phyloP scores from a whole-genome alignment of 169 alveolate species.

The Plasmodium inui region DNA sequence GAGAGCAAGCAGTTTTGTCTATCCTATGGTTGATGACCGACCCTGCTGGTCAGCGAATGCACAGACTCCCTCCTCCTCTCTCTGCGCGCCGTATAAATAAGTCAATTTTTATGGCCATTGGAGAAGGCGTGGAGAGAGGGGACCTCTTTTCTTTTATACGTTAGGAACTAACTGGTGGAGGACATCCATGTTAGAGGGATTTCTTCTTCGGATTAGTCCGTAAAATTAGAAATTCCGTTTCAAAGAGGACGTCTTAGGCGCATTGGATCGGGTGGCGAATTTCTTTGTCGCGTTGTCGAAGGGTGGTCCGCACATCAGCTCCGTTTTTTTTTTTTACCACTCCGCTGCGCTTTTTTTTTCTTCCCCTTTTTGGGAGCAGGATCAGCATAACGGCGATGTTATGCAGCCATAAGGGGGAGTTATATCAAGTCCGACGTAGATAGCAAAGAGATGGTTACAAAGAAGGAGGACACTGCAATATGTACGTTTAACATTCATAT shows the following conservation, averaged over 20 bases:
- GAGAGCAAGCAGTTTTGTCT: no score
- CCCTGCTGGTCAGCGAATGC: no score
- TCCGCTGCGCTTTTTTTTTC: no score
- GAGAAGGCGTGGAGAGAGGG: no score
- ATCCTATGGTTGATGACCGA: no score
- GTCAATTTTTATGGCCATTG: no score
- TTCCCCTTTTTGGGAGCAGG: not conserved
- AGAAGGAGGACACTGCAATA: not conserved
- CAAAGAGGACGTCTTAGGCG: not conserved
- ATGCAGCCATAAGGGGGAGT: not conserved
- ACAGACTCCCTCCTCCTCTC: no score
- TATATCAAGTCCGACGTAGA: not conserved
- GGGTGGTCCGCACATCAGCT: not conserved
- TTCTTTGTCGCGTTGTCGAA: not conserved
- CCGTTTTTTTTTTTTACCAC: not conserved
- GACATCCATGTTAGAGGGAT: no score
- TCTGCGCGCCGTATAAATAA: no score
- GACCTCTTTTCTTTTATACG: no score
- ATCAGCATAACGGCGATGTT: not conserved
- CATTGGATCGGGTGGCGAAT: not conserved
- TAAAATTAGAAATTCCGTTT: not conserved
- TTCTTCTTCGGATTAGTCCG: not conserved
- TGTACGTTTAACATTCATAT: not conserved
- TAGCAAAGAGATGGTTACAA: not conserved
- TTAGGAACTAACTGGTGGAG: no score